Conservation (phyloP, 176 grass and related monocot species). For the Dendrocalamus sinicus region DNA sequence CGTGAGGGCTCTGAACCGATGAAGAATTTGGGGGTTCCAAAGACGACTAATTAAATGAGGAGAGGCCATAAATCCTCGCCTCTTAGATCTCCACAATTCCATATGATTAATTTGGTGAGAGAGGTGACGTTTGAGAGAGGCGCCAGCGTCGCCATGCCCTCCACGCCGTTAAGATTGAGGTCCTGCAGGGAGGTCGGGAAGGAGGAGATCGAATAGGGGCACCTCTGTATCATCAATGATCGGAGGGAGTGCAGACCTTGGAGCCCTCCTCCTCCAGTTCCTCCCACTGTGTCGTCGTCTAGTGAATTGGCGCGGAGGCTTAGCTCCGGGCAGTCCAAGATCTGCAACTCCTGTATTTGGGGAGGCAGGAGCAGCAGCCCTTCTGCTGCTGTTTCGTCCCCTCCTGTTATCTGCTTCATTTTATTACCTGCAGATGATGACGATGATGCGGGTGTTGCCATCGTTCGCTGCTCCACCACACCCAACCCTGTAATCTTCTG, state of each 20-base stretch:
- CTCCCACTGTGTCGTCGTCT: not conserved
- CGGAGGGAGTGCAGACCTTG: not conserved
- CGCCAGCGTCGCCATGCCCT: no score
- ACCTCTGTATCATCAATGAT: no score
- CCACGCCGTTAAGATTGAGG: no score
- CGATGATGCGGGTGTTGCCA: no score
- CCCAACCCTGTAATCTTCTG: not conserved
- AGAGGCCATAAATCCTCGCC: not conserved
- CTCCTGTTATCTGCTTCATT: no score
- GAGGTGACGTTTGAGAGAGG: constrained; percentile 15
- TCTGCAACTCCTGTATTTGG: accelerated
- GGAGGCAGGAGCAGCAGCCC: not conserved
- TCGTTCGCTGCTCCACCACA: not conserved
- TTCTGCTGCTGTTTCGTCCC: not conserved
- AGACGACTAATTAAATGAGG: accelerated
- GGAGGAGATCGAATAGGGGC: no score
- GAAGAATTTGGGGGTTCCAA: not conserved
- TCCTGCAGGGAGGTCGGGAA: no score
- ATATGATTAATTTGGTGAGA: accelerated
- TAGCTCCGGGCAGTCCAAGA: accelerated
- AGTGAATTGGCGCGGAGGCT: not conserved
- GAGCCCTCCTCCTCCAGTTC: not conserved
- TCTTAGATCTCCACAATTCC: accelerated
- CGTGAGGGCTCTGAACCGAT: not conserved
- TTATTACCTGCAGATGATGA: no score